phyloP scores from a whole-genome alignment of 306 rosid species.

The Styphnolobium japonicum region DNA sequence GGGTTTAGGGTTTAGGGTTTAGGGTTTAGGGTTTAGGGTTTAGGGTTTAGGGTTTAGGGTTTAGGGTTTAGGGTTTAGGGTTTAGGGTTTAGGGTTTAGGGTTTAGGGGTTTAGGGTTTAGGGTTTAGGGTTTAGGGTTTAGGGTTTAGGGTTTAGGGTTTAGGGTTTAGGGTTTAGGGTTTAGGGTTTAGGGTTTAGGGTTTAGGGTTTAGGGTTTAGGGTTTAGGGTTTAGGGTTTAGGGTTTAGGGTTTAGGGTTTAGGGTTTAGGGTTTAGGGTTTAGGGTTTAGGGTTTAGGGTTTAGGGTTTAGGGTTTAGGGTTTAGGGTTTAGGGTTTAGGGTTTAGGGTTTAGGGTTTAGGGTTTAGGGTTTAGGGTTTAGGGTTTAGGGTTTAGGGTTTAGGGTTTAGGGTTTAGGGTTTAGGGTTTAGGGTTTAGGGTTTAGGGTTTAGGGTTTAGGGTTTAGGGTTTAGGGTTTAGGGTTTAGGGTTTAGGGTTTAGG shows the following conservation, averaged over 20 bases:
- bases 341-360: not conserved
- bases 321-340: not conserved
- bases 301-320: not conserved
- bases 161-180: conserved; percentile 1
- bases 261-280: not conserved
- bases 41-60: not conserved
- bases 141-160: conserved; percentile 3
- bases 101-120: conserved; percentile 3
- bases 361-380: not conserved
- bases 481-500: not conserved
- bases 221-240: conserved; percentile 7
- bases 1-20: not conserved
- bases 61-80: not conserved
- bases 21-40: not conserved
- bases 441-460: not conserved
- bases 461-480: not conserved
- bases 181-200: not conserved
- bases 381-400: not conserved
- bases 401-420: too few relatives aligned
- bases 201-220: not conserved
- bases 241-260: not conserved
- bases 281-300: not conserved
- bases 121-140: not conserved
- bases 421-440: not conserved
- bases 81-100: not conserved